A percentile compares a stretch with the other conserved stretches of the same genome.
Conservation (phyloP, 2,329 filamentous ascomycete genomes). For the Juglanconis oblonga region DNA sequence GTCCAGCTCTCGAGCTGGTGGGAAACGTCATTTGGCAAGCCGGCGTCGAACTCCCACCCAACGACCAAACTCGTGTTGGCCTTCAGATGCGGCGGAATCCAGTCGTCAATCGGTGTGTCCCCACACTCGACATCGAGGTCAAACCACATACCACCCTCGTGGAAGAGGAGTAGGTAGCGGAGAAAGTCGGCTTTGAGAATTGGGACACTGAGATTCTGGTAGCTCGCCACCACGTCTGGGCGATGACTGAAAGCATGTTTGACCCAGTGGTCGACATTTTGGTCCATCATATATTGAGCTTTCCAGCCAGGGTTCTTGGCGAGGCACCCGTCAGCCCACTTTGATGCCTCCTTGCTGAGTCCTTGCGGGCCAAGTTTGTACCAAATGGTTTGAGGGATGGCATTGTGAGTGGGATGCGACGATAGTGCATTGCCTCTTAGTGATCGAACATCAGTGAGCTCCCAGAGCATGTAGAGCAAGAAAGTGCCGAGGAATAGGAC, state of each 20-base stretch:
- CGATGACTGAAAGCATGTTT: not conserved
- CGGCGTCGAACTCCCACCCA: conserved; percentile 9
- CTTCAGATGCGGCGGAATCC: not conserved
- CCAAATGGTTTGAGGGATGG: conserved; percentile 2
- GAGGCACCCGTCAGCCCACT: not conserved
- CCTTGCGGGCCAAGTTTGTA: not conserved
- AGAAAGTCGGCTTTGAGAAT: conserved; percentile 14
- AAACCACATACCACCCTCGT: conserved; percentile 19
- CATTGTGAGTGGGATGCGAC: not conserved
- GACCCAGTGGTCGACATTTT: not conserved
- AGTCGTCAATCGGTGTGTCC: conserved; percentile 4
- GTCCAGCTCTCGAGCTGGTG: conserved; percentile 23
- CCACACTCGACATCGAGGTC: conserved; percentile 17
- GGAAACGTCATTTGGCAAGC: conserved; percentile 20
- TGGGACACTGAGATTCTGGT: not conserved
- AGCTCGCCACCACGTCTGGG: not conserved
- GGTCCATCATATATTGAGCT: not conserved
- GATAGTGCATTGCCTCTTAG: not conserved
- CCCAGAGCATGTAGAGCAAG: not conserved
- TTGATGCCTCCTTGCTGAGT: not conserved
- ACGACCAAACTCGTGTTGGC: not conserved
- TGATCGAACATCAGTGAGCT: not conserved
- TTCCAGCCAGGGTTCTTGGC: not conserved
- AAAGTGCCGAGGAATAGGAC: not conserved
- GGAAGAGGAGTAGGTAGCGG: conserved; percentile 18